A percentile compares a stretch with the other conserved stretches of the same genome.
These are phyloP conservation scores for Heliamphora exappendiculata DNA, from an alignment of 148 eudicot genomes.

Conservation along the genomic window DNA sequence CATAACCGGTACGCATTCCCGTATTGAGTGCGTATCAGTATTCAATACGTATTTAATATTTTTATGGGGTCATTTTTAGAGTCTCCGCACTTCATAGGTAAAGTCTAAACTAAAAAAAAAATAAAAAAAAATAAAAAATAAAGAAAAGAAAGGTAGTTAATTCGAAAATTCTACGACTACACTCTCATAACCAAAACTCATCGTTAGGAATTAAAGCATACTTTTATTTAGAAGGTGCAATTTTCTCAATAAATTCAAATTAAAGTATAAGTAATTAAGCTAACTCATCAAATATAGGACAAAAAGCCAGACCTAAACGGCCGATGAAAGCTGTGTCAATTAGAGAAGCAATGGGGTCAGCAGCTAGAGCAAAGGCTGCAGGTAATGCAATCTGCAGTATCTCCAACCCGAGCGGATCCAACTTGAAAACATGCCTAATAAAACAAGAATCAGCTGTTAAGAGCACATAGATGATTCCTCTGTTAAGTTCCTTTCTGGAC, in stretches of 20 bases:
- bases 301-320: conserved; percentile 45
- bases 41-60: too few species aligned
- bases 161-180: not conserved
- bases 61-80: too few species aligned
- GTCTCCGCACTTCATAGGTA: too few species aligned
- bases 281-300: not conserved
- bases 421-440: conserved; percentile 41
- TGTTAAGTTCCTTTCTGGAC: too few species aligned
- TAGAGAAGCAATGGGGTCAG: conserved; percentile 80
- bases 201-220: not conserved
- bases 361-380: conserved; percentile 80
- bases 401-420: conserved; percentile 67
- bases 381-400: conserved; percentile 78
- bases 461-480: too few species aligned
- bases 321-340: conserved; percentile 94
- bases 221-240: not conserved
- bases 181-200: not conserved
- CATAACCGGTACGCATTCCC: too few species aligned
- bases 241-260: not conserved
- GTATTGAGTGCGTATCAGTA: too few species aligned
- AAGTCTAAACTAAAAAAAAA: not conserved
- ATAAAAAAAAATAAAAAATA: not conserved
- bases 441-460: too few species aligned
- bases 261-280: not conserved
- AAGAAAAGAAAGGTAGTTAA: not conserved